phyloP scores from a whole-genome alignment of 1,284 basidiomycete species.

The Paramarasmius palmivorus region DNA sequence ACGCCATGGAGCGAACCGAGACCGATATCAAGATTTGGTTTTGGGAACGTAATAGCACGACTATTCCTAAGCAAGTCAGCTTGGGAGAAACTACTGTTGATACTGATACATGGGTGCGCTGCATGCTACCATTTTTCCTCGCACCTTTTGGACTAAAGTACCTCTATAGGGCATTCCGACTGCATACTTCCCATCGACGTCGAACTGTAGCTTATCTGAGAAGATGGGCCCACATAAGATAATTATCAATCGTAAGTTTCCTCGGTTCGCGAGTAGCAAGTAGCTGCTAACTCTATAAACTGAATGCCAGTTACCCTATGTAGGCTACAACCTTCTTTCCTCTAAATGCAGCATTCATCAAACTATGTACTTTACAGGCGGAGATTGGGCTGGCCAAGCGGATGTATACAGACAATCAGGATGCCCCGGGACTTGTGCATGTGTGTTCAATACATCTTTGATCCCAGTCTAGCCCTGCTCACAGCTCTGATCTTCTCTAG shows the following conservation, averaged over 20 bases:
- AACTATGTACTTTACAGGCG: slow-evolving; percentile 26
- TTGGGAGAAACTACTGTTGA: slow-evolving; percentile 40
- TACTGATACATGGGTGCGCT: slow-evolving; percentile 48
- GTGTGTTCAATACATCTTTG: slow-evolving; percentile 31
- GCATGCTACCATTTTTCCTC: background rate
- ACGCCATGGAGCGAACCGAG: slow-evolving; percentile 52
- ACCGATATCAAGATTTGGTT: slow-evolving; percentile 59
- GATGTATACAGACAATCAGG: slow-evolving; percentile 26
- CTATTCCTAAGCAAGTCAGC: slow-evolving; percentile 46
- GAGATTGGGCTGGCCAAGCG: slow-evolving; percentile 38
- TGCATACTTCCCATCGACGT: slow-evolving; percentile 56
- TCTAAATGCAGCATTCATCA: background rate
- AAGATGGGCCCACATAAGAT: slow-evolving; percentile 61
- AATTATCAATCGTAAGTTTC: slow-evolving; percentile 55
- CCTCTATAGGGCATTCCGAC: slow-evolving; percentile 47
- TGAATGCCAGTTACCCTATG: slow-evolving; percentile 33
- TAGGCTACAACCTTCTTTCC: slow-evolving; percentile 12
- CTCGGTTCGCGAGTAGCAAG: too few species aligned
- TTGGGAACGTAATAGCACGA: slow-evolving; percentile 45
- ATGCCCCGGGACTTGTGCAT: slow-evolving; percentile 33
- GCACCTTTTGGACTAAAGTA: background rate
- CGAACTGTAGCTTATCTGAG: slow-evolving; percentile 44
- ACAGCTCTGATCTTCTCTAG: slow-evolving; percentile 18
- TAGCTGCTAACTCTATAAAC: too few species aligned
- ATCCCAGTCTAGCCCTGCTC: too few species aligned